Conservation (phyloP, 2,329 filamentous ascomycete genomes). For the Gnomoniopsis smithogilvyi region DNA sequence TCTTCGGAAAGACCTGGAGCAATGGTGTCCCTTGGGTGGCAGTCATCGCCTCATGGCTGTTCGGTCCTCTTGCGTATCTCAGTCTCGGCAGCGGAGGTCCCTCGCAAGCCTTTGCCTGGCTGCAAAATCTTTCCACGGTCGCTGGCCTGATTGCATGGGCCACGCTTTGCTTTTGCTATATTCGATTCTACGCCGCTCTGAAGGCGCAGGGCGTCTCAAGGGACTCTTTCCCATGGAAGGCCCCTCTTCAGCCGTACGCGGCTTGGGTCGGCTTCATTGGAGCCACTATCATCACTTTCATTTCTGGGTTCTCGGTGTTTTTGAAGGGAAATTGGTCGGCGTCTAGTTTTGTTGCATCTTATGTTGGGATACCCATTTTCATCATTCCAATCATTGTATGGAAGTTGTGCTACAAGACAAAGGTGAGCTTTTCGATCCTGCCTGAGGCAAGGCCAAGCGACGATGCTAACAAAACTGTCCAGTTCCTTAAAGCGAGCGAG, state of each 20-base stretch:
- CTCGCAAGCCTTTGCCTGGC: constrained; percentile 51
- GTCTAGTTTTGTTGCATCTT: constrained; percentile 36
- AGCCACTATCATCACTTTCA: constrained; percentile 39
- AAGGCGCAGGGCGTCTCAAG: constrained; percentile 37
- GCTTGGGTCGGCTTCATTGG: constrained; percentile 41
- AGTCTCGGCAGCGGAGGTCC: constrained; percentile 43
- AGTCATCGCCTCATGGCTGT: constrained; percentile 51
- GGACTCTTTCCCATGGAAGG: constrained; percentile 27
- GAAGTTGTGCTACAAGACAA: constrained; percentile 15
- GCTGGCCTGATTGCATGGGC: constrained; percentile 31
- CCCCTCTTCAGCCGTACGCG: constrained; percentile 33
- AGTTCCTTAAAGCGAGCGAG: constrained; percentile 27
- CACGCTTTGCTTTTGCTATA: constrained; percentile 28
- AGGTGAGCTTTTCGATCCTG: constrained; percentile 1
- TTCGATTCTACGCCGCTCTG: constrained; percentile 33
- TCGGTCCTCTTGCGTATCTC: constrained; percentile 56
- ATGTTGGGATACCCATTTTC: constrained; percentile 27
- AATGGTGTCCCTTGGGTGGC: constrained; percentile 58
- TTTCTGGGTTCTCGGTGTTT: constrained; percentile 42
- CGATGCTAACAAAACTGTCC: not conserved
- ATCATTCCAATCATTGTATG: constrained; percentile 13
- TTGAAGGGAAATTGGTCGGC: constrained; percentile 35
- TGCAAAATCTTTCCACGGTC: constrained; percentile 51
- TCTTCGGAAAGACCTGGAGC: constrained; percentile 58
- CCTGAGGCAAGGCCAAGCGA: not conserved